Conservation (phyloP, 1,284 basidiomycete genomes). For the Ceratobasidium sp. region DNA sequence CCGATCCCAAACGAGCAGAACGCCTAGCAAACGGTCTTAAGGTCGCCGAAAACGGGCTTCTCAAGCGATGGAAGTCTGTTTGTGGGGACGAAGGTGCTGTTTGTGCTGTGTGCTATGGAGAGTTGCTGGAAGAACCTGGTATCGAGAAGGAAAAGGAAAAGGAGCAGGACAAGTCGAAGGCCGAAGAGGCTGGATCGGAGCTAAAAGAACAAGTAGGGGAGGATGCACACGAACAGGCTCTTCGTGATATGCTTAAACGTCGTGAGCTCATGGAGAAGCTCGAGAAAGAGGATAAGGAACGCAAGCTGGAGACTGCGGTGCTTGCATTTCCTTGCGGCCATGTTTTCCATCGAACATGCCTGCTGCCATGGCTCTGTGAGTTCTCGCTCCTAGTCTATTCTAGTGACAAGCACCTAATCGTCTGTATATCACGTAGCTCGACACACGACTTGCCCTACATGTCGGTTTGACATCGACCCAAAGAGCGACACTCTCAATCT, state of each 20-base stretch:
- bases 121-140: slow-evolving; percentile 36
- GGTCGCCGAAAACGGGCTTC: slow-evolving; percentile 31
- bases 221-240: slow-evolving; percentile 18
- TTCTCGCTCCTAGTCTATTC: neutral
- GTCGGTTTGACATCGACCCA: slow-evolving; percentile 83
- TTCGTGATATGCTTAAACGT: slow-evolving; percentile 26
- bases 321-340: slow-evolving; percentile 81
- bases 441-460: slow-evolving; percentile 84
- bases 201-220: neutral
- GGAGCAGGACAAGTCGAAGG: slow-evolving; percentile 18
- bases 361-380: slow-evolving; percentile 78
- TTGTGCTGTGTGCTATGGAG: slow-evolving; percentile 40
- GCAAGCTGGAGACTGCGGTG: slow-evolving; percentile 54
- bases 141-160: slow-evolving; percentile 38
- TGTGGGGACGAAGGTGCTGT: slow-evolving; percentile 39
- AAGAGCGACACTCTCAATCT: slow-evolving; percentile 62
- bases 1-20: slow-evolving; percentile 38
- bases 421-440: slow-evolving; percentile 64
- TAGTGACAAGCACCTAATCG: neutral
- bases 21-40: slow-evolving; percentile 35
- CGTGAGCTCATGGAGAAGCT: slow-evolving; percentile 36
- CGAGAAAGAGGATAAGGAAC: slow-evolving; percentile 32
- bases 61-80: slow-evolving; percentile 40
- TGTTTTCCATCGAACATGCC: slow-evolving; percentile 80
- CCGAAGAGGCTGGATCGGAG: neutral